Evolutionary conservation across 352 stramenopile species (phyloP).

Genomic region (Phytophthora europaea): DNA sequence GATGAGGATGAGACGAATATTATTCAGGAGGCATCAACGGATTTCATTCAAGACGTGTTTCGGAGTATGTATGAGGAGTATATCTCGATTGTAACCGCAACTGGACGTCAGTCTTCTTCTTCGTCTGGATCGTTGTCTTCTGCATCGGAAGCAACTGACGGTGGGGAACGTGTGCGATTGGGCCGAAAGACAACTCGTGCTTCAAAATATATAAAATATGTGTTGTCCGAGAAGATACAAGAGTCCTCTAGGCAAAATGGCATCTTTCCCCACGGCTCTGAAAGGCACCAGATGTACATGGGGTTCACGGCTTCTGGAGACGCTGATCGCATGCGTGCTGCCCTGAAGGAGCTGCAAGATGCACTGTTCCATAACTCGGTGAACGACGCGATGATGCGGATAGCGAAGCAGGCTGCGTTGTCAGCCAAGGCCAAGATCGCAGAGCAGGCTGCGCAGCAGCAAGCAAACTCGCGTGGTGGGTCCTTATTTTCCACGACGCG

Average conservation of each 20-base stretch:
- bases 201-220: slow-evolving; percentile 82
- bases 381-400: slow-evolving; percentile 86
- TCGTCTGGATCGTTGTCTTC: slow-evolving; percentile 24
- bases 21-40: slow-evolving; percentile 20
- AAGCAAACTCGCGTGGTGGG: slow-evolving; percentile 60
- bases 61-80: slow-evolving; percentile 41
- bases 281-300: slow-evolving; percentile 67
- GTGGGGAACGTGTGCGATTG: slow-evolving; percentile 20
- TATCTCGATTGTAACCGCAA: slow-evolving; percentile 30
- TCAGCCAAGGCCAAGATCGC: slow-evolving; percentile 87
- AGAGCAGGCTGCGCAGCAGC: slow-evolving; percentile 79
- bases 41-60: slow-evolving; percentile 36
- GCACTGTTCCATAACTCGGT: slow-evolving; percentile 77
- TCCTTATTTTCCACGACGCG: slow-evolving; percentile 82
- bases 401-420: slow-evolving; percentile 80
- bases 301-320: slow-evolving; percentile 57
- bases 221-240: slow-evolving; percentile 78
- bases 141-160: slow-evolving; percentile 16
- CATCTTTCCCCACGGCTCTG: slow-evolving; percentile 75
- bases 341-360: slow-evolving; percentile 67
- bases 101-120: slow-evolving; percentile 13
- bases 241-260: slow-evolving; percentile 75
- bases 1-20: slow-evolving; percentile 13
- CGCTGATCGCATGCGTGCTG: slow-evolving; percentile 63
- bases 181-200: slow-evolving; percentile 27